These are phyloP conservation scores for Brassica nigra DNA, from an alignment of 345 rosid species.

Conservation along the genomic window DNA sequence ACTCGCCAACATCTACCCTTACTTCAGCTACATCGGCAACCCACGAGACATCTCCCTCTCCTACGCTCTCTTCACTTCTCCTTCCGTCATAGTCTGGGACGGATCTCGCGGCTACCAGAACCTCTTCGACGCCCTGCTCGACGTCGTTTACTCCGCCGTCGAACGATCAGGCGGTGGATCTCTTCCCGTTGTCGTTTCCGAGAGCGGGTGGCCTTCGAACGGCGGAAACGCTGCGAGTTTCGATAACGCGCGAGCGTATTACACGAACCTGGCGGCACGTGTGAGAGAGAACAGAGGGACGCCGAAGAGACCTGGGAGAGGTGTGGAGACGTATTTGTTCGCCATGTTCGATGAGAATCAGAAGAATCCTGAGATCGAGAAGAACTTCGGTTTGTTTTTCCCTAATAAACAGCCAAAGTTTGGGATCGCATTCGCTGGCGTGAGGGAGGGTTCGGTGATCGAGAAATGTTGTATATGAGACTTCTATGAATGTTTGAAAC, in stretches of 20 bases:
- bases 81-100: conserved; percentile 39
- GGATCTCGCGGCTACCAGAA: conserved; percentile 40
- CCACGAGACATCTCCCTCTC: conserved; percentile 38
- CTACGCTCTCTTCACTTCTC: conserved; percentile 49
- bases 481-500: background rate
- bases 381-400: conserved; percentile 40
- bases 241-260: conserved; percentile 35
- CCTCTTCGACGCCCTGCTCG: conserved; percentile 42
- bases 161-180: conserved; percentile 35
- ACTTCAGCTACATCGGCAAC: conserved; percentile 37
- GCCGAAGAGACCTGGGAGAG: conserved; percentile 41
- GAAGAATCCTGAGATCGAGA: conserved; percentile 38
- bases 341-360: conserved; percentile 45
- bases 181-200: conserved; percentile 36
- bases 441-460: conserved; percentile 8
- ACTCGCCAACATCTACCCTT: conserved; percentile 48
- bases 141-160: conserved; percentile 29
- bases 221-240: conserved; percentile 34
- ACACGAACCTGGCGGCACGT: conserved; percentile 32
- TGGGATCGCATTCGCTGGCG: conserved; percentile 19
- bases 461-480: conserved; percentile 13
- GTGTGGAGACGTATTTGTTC: conserved; percentile 41
- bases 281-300: conserved; percentile 41
- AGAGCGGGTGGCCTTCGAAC: conserved; percentile 44
- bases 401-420: conserved; percentile 36